Conservation (phyloP, 257 asterid species). For the Apocynum venetum region DNA sequence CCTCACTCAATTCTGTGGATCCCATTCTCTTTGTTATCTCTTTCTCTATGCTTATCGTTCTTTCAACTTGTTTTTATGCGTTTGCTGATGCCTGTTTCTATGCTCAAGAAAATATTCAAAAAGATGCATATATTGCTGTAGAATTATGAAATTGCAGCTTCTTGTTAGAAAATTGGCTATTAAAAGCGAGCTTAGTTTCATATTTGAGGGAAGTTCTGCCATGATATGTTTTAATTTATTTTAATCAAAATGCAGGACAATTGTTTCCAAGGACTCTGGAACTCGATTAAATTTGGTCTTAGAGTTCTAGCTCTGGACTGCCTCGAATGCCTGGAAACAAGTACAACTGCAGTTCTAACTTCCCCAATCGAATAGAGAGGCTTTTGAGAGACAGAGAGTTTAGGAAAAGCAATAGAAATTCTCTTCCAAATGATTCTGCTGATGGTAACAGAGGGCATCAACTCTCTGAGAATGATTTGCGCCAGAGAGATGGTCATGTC, state of each 20-base stretch:
- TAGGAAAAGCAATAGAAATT: constrained; percentile 42
- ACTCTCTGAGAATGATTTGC: constrained; percentile 38
- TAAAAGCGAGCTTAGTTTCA: constrained; percentile 16
- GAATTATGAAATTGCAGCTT: constrained; percentile 16
- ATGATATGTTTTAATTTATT: constrained; percentile 32
- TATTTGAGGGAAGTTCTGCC: constrained; percentile 21
- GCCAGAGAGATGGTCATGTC: constrained; percentile 25
- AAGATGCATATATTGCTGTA: neutral
- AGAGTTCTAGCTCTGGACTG: constrained; percentile 33
- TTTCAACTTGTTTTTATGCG: constrained; percentile 8
- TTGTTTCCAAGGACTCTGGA: constrained; percentile 36
- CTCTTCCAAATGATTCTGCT: constrained; percentile 38
- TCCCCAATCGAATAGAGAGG: constrained; percentile 50
- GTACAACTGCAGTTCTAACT: constrained; percentile 43
- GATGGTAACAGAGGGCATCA: constrained; percentile 43
- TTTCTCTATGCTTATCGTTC: constrained; percentile 29
- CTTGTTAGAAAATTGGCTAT: constrained; percentile 12
- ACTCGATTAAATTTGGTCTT: constrained; percentile 32
- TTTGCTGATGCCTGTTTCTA: constrained; percentile 9
- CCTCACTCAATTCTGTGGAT: constrained; percentile 41
- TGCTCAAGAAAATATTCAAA: neutral
- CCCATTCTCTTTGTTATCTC: constrained; percentile 40
- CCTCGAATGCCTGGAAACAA: constrained; percentile 71
- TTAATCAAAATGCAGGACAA: constrained; percentile 53
- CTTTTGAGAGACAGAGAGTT: constrained; percentile 69